Conservation (phyloP, 2,329 filamentous ascomycete species). For the Aspergillus fischeri region DNA sequence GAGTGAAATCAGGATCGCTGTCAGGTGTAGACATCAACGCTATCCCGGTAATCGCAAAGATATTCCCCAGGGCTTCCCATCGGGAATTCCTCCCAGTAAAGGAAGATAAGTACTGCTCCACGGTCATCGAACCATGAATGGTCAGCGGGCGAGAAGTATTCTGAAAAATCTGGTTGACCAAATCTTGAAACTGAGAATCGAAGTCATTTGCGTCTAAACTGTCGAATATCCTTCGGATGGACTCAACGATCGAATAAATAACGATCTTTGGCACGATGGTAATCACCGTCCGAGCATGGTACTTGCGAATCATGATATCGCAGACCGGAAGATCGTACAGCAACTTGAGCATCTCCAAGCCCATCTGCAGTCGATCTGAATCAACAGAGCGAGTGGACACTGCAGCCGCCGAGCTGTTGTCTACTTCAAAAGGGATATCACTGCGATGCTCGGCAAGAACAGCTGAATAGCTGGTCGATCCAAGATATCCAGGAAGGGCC, state of each 20-base stretch:
- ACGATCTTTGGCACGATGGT: constrained; percentile 22
- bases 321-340: constrained; percentile 25
- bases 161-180: constrained; percentile 27
- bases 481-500: constrained; percentile 30
- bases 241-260: constrained; percentile 23
- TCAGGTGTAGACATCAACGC: constrained; percentile 29
- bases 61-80: constrained; percentile 40
- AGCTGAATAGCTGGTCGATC: constrained; percentile 33
- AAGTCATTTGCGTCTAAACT: constrained; percentile 19
- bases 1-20: constrained; percentile 26
- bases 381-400: constrained; percentile 18
- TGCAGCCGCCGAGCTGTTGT: constrained; percentile 16
- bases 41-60: constrained; percentile 38
- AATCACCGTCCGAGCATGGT: constrained; percentile 20
- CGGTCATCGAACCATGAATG: constrained; percentile 24
- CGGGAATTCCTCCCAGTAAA: constrained; percentile 31
- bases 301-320: constrained; percentile 23
- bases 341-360: constrained; percentile 27
- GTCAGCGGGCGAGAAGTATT: constrained; percentile 26
- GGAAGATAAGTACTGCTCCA: constrained; percentile 28
- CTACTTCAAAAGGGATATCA: constrained; percentile 30
- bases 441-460: constrained; percentile 31
- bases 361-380: constrained; percentile 26
- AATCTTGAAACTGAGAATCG: constrained; percentile 23
- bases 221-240: constrained; percentile 23